These are phyloP conservation scores for Penicillium silybi DNA, from an alignment of 495 filamentous ascomycete species.

Conservation along the genomic window DNA sequence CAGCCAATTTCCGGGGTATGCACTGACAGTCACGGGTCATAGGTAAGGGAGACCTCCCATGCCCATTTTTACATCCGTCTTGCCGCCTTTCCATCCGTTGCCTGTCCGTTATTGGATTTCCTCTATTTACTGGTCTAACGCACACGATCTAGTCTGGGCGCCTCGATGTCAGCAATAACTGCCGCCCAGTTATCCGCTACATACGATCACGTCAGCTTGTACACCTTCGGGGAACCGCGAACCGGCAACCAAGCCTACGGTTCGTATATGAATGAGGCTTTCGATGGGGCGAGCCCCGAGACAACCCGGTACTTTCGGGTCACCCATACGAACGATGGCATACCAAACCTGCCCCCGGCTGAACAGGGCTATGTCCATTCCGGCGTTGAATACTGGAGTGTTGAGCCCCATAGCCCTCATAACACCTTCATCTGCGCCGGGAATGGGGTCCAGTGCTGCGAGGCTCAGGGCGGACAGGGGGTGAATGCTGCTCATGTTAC, in stretches of 20 bases:
- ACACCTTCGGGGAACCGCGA: slow-evolving; percentile 9
- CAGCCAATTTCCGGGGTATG: slow-evolving; percentile 1
- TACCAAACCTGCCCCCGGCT: slow-evolving; percentile 6
- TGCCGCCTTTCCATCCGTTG: not conserved
- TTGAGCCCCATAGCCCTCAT: not conserved
- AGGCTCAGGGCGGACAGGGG: slow-evolving; percentile 4
- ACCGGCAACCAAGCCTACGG: slow-evolving; percentile 5
- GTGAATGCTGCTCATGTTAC: slow-evolving; percentile 1
- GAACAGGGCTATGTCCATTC: slow-evolving; percentile 1
- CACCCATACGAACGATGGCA: slow-evolving; percentile 6
- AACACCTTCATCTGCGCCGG: slow-evolving; percentile 4
- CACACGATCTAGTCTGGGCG: not conserved
- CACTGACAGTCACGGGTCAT: slow-evolving; percentile 5
- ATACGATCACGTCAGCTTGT: not conserved
- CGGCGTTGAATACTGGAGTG: slow-evolving; percentile 6
- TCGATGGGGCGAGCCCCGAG: not conserved
- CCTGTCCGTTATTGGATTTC: not conserved
- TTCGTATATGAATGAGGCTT: slow-evolving; percentile 1
- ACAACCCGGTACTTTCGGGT: slow-evolving; percentile 2
- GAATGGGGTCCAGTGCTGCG: slow-evolving; percentile 1
- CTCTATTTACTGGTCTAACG: not conserved
- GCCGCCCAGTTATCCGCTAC: slow-evolving; percentile 6
- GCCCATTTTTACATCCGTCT: not conserved
- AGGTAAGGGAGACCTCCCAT: not conserved
- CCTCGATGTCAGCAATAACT: slow-evolving; percentile 4